Base-by-base conservation (phyloP, 768 basidiomycete species). In the Hericium alpestre region DNA sequence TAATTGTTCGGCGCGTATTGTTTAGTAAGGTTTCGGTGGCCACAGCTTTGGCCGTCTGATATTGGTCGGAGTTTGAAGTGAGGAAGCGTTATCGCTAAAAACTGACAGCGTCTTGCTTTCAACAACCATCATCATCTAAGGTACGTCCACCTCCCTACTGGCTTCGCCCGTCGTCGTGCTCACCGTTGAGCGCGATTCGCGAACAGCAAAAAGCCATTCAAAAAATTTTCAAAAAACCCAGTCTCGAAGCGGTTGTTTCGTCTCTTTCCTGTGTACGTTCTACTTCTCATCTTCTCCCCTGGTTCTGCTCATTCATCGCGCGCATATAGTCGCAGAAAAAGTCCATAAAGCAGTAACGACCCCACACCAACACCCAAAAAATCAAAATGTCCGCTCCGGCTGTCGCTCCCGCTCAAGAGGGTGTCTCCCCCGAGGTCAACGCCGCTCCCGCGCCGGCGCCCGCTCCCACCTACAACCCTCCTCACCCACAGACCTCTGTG, bases 271-370 rank as follows among this genome's bases (percentile, higher is more conserved):
- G 76, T 86, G 82, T 84, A 65, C 61, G 80, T 75, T 58, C 51
- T 57, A 41, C 61, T 55, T 54, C 59, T 58, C 56, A 53, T 56
- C 58, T 41, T 49, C 51, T 16, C 49, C 27, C 37, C 63, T 32
- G 32, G 32, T 10, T 32, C 32, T 51, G 41, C 47, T 59, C 56
- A 25, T 53, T 59, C 58, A 61, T 61, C 65, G 58, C 53, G 56
- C 52, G 54, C 59, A 25, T 55, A 37, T 39, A 56, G 48, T 57
- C 56, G 48, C 69, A 83, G 80, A 85, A 87, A 88, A 90, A 87
- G 80, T 77, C 73, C 78, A 84, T 80, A 84, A 88, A 88, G 83
- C 87, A 91, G 88, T 91, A 91, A 91, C 88, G 88, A 91, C 85
- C 80, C 71, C 74, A 68, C 73, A 62, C 32, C 32, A 32, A 46